phyloP scores from a whole-genome alignment of 2,329 filamentous ascomycete genomes.

The Fusarium nurragi region DNA sequence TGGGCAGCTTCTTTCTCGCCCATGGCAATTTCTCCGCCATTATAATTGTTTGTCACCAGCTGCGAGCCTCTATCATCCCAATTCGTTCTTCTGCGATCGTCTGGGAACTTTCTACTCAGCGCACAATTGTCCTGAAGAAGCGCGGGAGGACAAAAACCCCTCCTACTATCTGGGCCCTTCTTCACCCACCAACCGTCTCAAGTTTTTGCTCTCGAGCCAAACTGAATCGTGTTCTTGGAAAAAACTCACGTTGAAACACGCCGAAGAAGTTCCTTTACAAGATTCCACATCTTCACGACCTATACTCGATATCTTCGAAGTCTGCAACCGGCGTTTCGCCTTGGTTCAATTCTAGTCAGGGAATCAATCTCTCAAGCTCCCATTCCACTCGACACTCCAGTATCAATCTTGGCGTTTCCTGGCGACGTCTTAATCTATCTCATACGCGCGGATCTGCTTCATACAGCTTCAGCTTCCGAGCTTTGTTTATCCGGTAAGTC shows the following conservation, averaged over 20 bases:
- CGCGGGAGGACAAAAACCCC: conserved; percentile 30
- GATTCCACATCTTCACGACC: not conserved
- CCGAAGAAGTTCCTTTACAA: not conserved
- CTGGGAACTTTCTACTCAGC: not conserved
- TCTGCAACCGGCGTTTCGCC: conserved; percentile 12
- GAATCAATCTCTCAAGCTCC: conserved; percentile 15
- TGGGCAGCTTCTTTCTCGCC: conserved; percentile 32
- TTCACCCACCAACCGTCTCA: conserved; percentile 27
- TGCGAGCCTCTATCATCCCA: not conserved
- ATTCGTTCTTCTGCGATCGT: not conserved
- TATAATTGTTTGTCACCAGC: conserved; percentile 11
- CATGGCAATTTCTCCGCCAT: conserved; percentile 31
- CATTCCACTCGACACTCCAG: conserved; percentile 12
- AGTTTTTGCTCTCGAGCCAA: conserved; percentile 20
- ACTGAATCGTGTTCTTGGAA: not conserved
- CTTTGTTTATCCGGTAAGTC: conserved; percentile 23
- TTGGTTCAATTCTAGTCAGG: conserved; percentile 2
- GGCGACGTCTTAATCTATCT: conserved; percentile 15
- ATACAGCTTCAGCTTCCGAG: not conserved
- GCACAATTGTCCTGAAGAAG: conserved; percentile 4
- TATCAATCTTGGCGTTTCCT: conserved; percentile 9
- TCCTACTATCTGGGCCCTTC: conserved; percentile 25
- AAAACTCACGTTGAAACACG: conserved; percentile 3
- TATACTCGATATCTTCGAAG: not conserved
- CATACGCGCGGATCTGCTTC: conserved; percentile 4